phyloP scores from a whole-genome alignment of 371 early-diverging fungal genomes.

The Mortierella sp. region DNA sequence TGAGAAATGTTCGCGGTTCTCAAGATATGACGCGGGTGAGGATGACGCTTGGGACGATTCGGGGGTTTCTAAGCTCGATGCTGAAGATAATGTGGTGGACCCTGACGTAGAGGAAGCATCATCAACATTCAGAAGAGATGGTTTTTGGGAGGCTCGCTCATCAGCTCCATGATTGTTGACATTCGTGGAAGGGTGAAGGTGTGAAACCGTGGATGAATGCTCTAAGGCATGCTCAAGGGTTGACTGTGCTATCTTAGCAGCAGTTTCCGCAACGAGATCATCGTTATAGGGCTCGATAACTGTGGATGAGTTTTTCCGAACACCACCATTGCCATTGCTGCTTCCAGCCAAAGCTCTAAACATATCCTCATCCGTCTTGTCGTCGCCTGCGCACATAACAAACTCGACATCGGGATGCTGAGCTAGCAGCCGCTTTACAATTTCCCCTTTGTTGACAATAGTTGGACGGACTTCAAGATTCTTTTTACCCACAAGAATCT shows the following conservation, averaged over 20 bases:
- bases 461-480: constrained; percentile 93
- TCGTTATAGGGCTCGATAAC: constrained; percentile 35
- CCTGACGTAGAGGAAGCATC: constrained; percentile 37
- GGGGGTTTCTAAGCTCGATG: constrained; percentile 90
- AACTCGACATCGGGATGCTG: constrained; percentile 81
- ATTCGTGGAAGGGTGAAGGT: constrained; percentile 1
- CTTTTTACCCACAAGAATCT: constrained; percentile 96
- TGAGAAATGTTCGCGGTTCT: constrained; percentile 71
- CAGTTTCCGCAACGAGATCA: constrained; percentile 39
- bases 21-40: constrained; percentile 53
- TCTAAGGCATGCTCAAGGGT: constrained; percentile 30
- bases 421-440: constrained; percentile 84
- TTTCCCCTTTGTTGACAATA: constrained; percentile 89
- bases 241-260: constrained; percentile 37
- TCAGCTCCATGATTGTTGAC: neutral
- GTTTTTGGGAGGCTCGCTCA: constrained; percentile 10
- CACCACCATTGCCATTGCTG: constrained; percentile 3
- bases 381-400: constrained; percentile 96
- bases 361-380: constrained; percentile 98
- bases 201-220: constrained; percentile 12
- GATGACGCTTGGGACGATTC: constrained; percentile 60
- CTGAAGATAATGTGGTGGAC: constrained; percentile 94
- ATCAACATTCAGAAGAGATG: neutral
- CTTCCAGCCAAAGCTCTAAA: constrained; percentile 75
- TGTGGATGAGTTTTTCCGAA: neutral